Evolutionary conservation across 768 basidiomycete species (phyloP).

Genomic region (Phlebiopsis flavidoalba): DNA sequence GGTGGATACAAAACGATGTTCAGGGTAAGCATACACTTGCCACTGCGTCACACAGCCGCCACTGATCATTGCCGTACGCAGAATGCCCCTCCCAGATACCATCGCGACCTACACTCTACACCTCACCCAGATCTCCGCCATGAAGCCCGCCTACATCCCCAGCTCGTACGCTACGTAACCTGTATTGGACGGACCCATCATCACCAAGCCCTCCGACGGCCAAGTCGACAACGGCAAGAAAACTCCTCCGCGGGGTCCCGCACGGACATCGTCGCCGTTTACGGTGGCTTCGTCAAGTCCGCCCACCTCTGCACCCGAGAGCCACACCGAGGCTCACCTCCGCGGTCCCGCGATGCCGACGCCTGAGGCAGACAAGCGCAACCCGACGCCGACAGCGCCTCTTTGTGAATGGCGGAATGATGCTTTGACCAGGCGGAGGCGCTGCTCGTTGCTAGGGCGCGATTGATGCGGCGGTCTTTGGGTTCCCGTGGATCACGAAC

Average conservation of each 20-base stretch:
- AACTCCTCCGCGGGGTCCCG: background rate
- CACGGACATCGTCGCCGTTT: constrained; percentile 8
- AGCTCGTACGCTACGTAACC: constrained; percentile 6
- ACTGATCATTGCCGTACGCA: too few relatives aligned
- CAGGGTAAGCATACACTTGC: too few relatives aligned
- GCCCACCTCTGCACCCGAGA: background rate
- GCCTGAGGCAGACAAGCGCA: background rate
- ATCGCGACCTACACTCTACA: constrained; percentile 6
- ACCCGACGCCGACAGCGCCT: constrained; percentile 10
- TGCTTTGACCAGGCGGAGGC: background rate
- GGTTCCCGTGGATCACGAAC: constrained; percentile 5
- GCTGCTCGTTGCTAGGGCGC: background rate
- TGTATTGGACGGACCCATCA: background rate
- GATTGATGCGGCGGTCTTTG: constrained; percentile 5
- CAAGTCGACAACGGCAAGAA: background rate
- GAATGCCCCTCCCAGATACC: constrained; percentile 9
- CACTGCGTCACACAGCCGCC: too few relatives aligned
- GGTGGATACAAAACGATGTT: too few relatives aligned
- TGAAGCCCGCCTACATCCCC: constrained; percentile 9
- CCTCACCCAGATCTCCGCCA: background rate
- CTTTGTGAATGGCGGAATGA: constrained; percentile 4
- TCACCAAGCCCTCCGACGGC: background rate
- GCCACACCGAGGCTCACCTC: background rate
- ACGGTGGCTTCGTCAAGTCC: constrained; percentile 7
- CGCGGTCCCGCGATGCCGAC: constrained; percentile 6